phyloP scores from a whole-genome alignment of 495 filamentous ascomycete species.

The Choiromyces venosus region DNA sequence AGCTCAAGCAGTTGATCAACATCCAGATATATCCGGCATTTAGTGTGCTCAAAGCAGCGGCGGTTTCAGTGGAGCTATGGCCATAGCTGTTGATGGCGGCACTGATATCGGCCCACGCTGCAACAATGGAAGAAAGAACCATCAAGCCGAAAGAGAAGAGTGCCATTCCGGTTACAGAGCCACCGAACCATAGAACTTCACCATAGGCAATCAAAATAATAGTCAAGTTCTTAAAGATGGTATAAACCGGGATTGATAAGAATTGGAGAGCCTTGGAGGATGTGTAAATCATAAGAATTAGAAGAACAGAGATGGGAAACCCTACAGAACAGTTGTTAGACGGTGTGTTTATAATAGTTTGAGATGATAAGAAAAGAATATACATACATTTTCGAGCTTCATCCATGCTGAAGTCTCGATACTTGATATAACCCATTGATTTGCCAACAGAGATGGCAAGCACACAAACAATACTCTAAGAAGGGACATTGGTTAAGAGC shows the following conservation, averaged over 20 bases:
- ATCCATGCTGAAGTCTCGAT: conserved; percentile 80
- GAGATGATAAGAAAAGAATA: background rate
- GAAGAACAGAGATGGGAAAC: conserved; percentile 94
- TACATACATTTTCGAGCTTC: conserved; percentile 81
- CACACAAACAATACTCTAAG: conserved; percentile 84
- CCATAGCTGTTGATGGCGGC: conserved; percentile 65
- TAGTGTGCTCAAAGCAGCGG: conserved; percentile 73
- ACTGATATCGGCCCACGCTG: conserved; percentile 96
- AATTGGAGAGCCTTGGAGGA: conserved; percentile 93
- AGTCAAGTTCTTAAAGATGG: conserved; percentile 99
- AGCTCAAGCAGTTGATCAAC: conserved; percentile 94
- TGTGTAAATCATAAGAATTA: conserved; percentile 99
- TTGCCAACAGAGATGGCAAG: conserved; percentile 81
- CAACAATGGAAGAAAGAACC: conserved; percentile 90
- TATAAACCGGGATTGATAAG: conserved; percentile 97
- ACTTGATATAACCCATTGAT: conserved; percentile 74
- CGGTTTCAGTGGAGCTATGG: conserved; percentile 55
- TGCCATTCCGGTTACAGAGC: conserved; percentile 78
- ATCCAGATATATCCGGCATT: conserved; percentile 99
- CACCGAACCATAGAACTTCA: conserved; percentile 98
- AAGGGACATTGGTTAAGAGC: conserved; percentile 23
- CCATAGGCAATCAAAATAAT: conserved; percentile 98
- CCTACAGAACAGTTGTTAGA: conserved; percentile 49
- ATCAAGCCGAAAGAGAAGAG: conserved; percentile 96
- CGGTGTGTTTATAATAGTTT: conserved; percentile 35